Evolutionary conservation across 768 basidiomycete species (phyloP).

Genomic region (Psilocybe tampanensis): DNA sequence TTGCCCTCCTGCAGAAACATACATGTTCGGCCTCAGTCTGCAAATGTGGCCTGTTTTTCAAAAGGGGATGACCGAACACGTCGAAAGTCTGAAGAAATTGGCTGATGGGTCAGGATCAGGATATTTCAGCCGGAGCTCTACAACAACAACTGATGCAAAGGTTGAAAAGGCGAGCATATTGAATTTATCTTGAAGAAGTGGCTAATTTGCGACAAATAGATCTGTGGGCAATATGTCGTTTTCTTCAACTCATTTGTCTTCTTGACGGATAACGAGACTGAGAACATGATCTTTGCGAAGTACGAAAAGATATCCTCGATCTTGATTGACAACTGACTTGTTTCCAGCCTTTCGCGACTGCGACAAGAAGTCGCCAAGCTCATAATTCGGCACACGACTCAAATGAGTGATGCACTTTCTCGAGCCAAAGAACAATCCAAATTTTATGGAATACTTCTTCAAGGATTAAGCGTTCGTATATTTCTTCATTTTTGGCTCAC

Average conservation of each 20-base stretch:
- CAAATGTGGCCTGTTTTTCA: constrained; percentile 95
- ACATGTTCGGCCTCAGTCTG: constrained; percentile 78
- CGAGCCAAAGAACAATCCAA: constrained; percentile 70
- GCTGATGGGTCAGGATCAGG: constrained; percentile 70
- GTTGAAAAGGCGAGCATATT: constrained; percentile 56
- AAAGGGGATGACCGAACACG: constrained; percentile 82
- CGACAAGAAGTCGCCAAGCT: constrained; percentile 83
- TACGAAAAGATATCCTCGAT: constrained; percentile 36
- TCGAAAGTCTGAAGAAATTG: constrained; percentile 80
- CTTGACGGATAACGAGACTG: constrained; percentile 82
- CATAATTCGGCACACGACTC: constrained; percentile 70
- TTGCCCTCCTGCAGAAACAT: constrained; percentile 80
- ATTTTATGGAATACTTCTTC: constrained; percentile 77
- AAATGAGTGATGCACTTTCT: constrained; percentile 58
- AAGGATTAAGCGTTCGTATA: constrained; percentile 70
- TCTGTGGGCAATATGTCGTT: constrained; percentile 75
- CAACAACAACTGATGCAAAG: constrained; percentile 72
- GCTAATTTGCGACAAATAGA: constrained; percentile 35
- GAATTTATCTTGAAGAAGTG: neutral
- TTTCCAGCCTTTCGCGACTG: constrained; percentile 73
- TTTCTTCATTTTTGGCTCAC: neutral
- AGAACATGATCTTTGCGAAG: constrained; percentile 98
- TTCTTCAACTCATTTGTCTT: constrained; percentile 85
- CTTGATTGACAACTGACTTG: neutral
- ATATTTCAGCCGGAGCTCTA: constrained; percentile 61